Evolutionary conservation across 306 rosid genomes (phyloP), one percentile per base, ranked within the genome.

Genomic region (Vigna hirtella): DNA sequence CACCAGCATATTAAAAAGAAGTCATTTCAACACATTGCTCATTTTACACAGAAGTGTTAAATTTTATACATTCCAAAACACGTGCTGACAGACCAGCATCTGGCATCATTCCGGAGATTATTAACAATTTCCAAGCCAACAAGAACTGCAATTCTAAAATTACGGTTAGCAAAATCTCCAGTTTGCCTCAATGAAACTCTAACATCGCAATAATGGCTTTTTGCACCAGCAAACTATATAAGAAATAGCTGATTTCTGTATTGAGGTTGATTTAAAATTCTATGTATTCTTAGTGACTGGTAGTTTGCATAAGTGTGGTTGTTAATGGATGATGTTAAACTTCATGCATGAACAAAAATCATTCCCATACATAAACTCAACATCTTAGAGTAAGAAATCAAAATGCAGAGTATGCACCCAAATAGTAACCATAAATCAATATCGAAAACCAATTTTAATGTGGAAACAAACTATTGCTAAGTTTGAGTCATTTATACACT

Each of bases 361-460:
- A 58, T 18, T 38, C 40, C 58, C 59, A 78, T 30, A 58, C 14
- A 47, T 9, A 43, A 68, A 69, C 14, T 62, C 64, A 56, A 50
- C 51, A 43, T 48, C 28, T 4, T 40, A 63, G 66, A 79, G 43
- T 51, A 13, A 18, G 48, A 45, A 78, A 30, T 51, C 69, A 42
- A 67, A 70, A 81, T 77, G 76, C 43, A 80, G 18, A 75, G 72
- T n/a, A 45, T 76, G 32, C n/a, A 53, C 34, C 47, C 70, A 77
- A 64, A 74, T 11, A 50, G 55, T 43, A 59, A 59, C 48, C 57
- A 74, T 66, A 80, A 45, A 56, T 57, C 32, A 56, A 43, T 56
- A 66, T 47, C 45, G 66, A 62, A 32, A 74, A 38, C 70, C 38
- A 68, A 64, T 30, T 65, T 50, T 24, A 68, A 58, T 22, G 63